Conservation (phyloP, 257 asterid genomes). For the Haberlea rhodopensis region DNA sequence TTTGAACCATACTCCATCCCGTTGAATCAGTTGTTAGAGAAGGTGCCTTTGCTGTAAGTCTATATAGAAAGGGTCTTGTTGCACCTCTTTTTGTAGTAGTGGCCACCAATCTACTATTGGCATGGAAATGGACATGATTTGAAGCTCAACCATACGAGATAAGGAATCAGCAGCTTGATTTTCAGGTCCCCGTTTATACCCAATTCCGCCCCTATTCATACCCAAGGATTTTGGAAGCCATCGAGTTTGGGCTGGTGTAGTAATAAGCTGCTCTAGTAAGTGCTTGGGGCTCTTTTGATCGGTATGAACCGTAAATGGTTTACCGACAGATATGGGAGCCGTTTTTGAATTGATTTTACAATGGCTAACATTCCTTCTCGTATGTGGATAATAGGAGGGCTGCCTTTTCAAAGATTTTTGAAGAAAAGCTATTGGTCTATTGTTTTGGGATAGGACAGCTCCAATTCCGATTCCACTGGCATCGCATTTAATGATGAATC, state of each 20-base stretch:
- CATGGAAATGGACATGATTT: not conserved
- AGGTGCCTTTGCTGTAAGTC: not conserved
- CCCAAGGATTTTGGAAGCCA: constrained; percentile 2
- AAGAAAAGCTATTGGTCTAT: not conserved
- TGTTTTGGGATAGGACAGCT: not conserved
- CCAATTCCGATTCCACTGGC: too few species aligned
- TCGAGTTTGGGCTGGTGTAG: not conserved
- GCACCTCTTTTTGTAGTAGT: not conserved
- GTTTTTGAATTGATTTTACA: not conserved
- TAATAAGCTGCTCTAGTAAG: constrained; percentile 6
- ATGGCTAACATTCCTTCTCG: constrained; percentile 7
- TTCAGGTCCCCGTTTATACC: not conserved
- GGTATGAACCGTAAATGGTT: not conserved
- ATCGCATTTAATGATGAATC: too few species aligned
- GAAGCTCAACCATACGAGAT: not conserved
- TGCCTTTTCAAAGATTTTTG: not conserved
- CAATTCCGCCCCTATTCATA: too few species aligned
- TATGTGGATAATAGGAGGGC: not conserved
- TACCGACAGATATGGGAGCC: not conserved
- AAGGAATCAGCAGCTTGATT: constrained; percentile 8
- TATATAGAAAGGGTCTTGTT: not conserved
- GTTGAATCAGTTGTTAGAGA: not conserved
- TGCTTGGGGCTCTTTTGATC: not conserved
- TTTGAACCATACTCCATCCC: constrained; percentile 7
- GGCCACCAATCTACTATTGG: constrained; percentile 17